Percentiles rank a stretch among this genome's conserved stretches.
These are phyloP conservation scores for Penicillium sclerotigenum DNA, from an alignment of 2,329 filamentous ascomycete species.

Conservation along the genomic window DNA sequence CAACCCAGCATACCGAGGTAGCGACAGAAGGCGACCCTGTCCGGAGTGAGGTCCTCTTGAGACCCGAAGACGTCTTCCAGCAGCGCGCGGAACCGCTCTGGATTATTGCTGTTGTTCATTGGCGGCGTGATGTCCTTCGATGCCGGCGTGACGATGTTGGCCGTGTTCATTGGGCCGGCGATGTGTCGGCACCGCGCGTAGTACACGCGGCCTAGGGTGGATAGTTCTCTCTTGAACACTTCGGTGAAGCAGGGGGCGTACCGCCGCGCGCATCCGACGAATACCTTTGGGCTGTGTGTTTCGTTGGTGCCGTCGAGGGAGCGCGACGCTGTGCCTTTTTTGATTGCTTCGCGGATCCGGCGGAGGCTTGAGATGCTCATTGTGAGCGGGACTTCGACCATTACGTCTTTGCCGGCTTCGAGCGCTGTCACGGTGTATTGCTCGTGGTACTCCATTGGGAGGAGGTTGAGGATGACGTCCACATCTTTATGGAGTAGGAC, in stretches of 20 bases:
- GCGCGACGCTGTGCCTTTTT: slow-evolving; percentile 7
- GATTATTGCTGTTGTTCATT: not conserved
- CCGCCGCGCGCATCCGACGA: slow-evolving; percentile 62
- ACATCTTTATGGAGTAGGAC: slow-evolving; percentile 49
- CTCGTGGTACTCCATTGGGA: slow-evolving; percentile 57
- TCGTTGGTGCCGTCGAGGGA: slow-evolving; percentile 37
- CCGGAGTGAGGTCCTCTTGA: slow-evolving; percentile 26
- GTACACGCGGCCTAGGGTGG: slow-evolving; percentile 49
- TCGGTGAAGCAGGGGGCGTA: slow-evolving; percentile 56
- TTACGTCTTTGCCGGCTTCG: slow-evolving; percentile 53
- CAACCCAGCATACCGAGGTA: slow-evolving; percentile 51
- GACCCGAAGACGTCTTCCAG: slow-evolving; percentile 28
- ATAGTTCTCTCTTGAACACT: slow-evolving; percentile 54
- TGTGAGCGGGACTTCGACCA: slow-evolving; percentile 60
- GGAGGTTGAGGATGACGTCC: slow-evolving; percentile 51
- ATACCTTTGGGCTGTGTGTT: slow-evolving; percentile 44
- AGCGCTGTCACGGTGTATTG: slow-evolving; percentile 52
- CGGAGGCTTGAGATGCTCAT: slow-evolving; percentile 49
- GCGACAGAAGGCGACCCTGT: slow-evolving; percentile 36
- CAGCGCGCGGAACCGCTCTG: slow-evolving; percentile 14
- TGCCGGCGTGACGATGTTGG: not conserved
- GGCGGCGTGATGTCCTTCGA: not conserved
- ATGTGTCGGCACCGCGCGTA: slow-evolving; percentile 56
- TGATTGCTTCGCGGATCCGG: slow-evolving; percentile 47
- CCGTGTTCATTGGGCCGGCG: slow-evolving; percentile 47